phyloP scores from a whole-genome alignment of 345 rosid species.

The Limnanthes douglasii region DNA sequence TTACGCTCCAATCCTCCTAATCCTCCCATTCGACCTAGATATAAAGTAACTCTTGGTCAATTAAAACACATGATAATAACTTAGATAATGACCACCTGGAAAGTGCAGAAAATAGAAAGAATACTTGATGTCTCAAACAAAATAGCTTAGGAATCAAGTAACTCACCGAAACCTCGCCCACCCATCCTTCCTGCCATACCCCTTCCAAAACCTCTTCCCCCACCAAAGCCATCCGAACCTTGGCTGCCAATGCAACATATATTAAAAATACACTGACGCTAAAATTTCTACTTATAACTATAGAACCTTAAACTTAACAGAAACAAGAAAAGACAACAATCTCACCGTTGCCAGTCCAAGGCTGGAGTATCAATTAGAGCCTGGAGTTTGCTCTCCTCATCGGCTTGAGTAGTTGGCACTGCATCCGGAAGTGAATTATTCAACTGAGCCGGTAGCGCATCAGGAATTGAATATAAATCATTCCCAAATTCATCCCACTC shows the following conservation, averaged over 20 bases:
- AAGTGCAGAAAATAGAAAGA: background rate
- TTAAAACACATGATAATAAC: conserved; percentile 8
- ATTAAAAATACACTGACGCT: background rate
- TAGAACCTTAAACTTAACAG: background rate
- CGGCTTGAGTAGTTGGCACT: conserved; percentile 56
- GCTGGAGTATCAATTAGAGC: conserved; percentile 91
- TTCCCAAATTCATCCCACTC: conserved; percentile 98
- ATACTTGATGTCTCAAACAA: background rate
- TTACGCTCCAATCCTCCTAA: conserved; percentile 76
- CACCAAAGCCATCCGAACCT: conserved; percentile 70
- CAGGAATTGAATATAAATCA: conserved; percentile 87
- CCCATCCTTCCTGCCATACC: conserved; percentile 85
- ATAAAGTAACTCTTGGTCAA: too few relatives aligned
- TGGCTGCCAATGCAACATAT: conserved; percentile 35
- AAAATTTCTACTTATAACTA: too few relatives aligned
- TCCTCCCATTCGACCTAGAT: too few relatives aligned
- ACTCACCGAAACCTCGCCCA: conserved; percentile 91
- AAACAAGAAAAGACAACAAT: background rate
- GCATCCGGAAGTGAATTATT: conserved; percentile 32
- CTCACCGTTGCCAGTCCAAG: conserved; percentile 98
- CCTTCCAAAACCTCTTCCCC: conserved; percentile 94
- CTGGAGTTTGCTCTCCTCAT: conserved; percentile 89
- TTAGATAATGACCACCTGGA: background rate
- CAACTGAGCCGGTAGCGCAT: conserved; percentile 33
- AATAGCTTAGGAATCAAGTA: background rate